phyloP scores from a whole-genome alignment of 2,329 filamentous ascomycete species.

The Aspergillus spinulosporus region DNA sequence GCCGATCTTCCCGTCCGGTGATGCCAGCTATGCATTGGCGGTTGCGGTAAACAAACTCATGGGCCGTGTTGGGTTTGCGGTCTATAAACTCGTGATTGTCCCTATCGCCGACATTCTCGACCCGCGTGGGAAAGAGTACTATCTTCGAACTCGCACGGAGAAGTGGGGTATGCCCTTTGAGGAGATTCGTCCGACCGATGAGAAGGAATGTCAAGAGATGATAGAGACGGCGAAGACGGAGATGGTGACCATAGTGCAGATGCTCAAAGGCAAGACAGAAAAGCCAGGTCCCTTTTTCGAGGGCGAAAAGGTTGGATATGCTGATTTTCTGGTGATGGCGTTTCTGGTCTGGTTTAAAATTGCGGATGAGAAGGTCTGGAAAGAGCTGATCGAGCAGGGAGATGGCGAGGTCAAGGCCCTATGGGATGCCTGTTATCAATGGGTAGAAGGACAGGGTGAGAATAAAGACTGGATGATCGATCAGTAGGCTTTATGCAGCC shows the following conservation, averaged over 20 bases:
- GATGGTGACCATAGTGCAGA: constrained; percentile 22
- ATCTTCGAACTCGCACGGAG: constrained; percentile 29
- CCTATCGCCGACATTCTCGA: constrained; percentile 29
- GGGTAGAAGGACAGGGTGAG: constrained; percentile 36
- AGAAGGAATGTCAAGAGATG: constrained; percentile 20
- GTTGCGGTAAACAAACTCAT: constrained; percentile 25
- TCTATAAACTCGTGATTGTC: constrained; percentile 24
- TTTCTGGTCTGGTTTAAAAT: constrained; percentile 30
- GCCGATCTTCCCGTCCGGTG: constrained; percentile 35
- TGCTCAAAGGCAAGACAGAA: constrained; percentile 30
- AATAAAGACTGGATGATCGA: constrained; percentile 35
- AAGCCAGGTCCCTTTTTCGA: constrained; percentile 39
- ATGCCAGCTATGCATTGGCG: constrained; percentile 35
- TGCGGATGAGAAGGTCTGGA: constrained; percentile 24
- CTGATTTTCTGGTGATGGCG: constrained; percentile 31
- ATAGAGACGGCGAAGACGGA: constrained; percentile 25
- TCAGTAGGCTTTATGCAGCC: neutral
- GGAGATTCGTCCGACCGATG: constrained; percentile 30
- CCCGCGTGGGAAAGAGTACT: constrained; percentile 33
- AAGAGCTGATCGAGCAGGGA: constrained; percentile 27
- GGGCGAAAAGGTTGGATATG: constrained; percentile 33
- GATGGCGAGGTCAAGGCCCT: constrained; percentile 31
- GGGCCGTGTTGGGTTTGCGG: neutral
- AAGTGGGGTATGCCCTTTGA: constrained; percentile 31
- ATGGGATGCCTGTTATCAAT: constrained; percentile 34